A percentile compares a stretch with the other conserved stretches of the same genome.
phyloP scores from a whole-genome alignment of 768 basidiomycete species.

The Mrakia frigida region DNA sequence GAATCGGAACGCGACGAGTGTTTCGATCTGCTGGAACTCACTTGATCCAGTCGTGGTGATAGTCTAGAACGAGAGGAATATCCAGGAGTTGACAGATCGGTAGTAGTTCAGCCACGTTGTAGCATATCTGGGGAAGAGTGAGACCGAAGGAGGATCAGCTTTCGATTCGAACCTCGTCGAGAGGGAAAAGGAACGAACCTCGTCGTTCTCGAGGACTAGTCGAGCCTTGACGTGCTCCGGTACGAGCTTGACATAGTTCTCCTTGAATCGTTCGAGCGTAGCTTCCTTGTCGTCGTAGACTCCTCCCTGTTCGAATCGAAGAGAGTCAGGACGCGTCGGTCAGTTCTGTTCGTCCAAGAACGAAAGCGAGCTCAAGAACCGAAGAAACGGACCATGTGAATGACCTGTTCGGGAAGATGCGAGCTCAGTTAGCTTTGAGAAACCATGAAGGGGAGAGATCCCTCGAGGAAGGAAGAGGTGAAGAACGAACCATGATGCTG shows the following conservation, averaged over 20 bases:
- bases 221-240: conserved; percentile 62
- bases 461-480: not conserved
- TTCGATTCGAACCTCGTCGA: too few species aligned
- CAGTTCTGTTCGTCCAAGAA: not conserved
- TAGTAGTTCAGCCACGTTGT: conserved; percentile 82
- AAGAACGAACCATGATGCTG: conserved; percentile 57
- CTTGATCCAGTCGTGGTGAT: conserved; percentile 69
- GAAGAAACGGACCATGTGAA: conserved; percentile 35
- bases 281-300: conserved; percentile 72
- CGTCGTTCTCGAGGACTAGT: conserved; percentile 81
- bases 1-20: too few species aligned
- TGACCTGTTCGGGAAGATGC: not conserved
- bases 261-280: conserved; percentile 66
- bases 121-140: conserved; percentile 60
- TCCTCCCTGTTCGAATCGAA: conserved; percentile 59
- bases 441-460: not conserved
- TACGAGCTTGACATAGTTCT: conserved; percentile 59
- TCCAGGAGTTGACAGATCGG: conserved; percentile 76
- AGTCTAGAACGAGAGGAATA: conserved; percentile 58
- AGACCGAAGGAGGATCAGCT: not conserved
- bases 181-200: conserved; percentile 50
- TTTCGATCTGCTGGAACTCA: too few species aligned
- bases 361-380: not conserved
- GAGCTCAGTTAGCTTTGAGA: too few species aligned
- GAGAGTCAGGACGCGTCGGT: not conserved